Base-by-base conservation (phyloP, 2,329 filamentous ascomycete species). In the Sporothrix brunneoviolacea region DNA sequence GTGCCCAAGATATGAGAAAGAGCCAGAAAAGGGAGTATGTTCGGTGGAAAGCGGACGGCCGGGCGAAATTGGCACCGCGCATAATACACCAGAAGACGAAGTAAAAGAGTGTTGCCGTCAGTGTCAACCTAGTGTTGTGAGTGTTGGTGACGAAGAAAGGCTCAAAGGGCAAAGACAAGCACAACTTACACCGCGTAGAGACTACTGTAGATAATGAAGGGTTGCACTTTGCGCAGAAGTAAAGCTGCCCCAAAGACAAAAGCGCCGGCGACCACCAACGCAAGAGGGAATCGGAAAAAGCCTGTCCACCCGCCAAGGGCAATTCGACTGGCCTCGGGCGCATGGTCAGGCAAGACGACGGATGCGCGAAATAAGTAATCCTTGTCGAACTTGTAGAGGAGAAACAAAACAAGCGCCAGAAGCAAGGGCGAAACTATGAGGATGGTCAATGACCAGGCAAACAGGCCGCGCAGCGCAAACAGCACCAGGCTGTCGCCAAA, bases 121-220 rank as follows among this genome's bases (percentile, higher is more conserved):
- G 94, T 24, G 82, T 80, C 88, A 90, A 95, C 1, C 74, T 77
- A 12, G 33, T 5, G 10, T 21, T 12, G 33, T 53, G 12, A 51
- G 8, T 36, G 8, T 22, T 3, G 10, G 10, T n/a, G 38, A 32
- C 3, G 8, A 36, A 35, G 13, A 22, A 13, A 13, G 24, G 21
- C 16, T 32, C 8, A n/a, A 3, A 8, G 10, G 7, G 5, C n/a
- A 15, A 5, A 1, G 16, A n/a, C 12, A 24, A 18, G 22, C 33
- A 8, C 18, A 8, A 69, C 74, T 65, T 62, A 77, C 61, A 96
- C 85, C 5, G 87, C 76, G 64, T 93, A 97, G 42, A 83, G 77
- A 60, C 86, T 94, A 68, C 88, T 91, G 69, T 96, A 93, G n/a
- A 93, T 73, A 59, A 97, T 89, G 60, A 88, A 79, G 1, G 91